A percentile compares a stretch with the other conserved stretches of the same genome.
phyloP scores from a whole-genome alignment of 768 basidiomycete species.

The Thelephora ganbajun region DNA sequence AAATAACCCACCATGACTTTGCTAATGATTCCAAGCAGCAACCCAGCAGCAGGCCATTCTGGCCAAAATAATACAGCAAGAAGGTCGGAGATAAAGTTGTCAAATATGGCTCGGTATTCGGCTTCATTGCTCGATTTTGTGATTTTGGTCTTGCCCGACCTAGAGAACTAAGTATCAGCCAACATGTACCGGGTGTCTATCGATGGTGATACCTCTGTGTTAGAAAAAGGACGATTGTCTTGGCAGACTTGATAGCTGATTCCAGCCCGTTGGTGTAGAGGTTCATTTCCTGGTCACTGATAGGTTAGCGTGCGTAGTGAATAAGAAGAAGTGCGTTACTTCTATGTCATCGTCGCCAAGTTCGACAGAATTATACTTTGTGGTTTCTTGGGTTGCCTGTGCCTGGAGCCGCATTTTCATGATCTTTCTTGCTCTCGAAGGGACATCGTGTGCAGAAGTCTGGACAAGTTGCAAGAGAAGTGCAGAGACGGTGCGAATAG shows the following conservation, averaged over 20 bases:
- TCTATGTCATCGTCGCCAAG: constrained; percentile 54
- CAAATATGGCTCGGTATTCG: constrained; percentile 87
- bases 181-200: neutral
- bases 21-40: constrained; percentile 68
- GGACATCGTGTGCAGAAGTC: constrained; percentile 83
- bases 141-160: constrained; percentile 76
- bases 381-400: constrained; percentile 48
- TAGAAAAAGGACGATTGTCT: constrained; percentile 42
- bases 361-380: constrained; percentile 33
- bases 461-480: constrained; percentile 92
- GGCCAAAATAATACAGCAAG: constrained; percentile 85
- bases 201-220: constrained; percentile 15
- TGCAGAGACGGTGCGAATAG: constrained; percentile 89
- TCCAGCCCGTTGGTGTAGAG: constrained; percentile 64
- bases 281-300: constrained; percentile 41
- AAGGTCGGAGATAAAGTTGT: constrained; percentile 80
- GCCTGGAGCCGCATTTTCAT: constrained; percentile 49
- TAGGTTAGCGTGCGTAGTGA: neutral
- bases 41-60: constrained; percentile 90
- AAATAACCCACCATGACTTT: constrained; percentile 64
- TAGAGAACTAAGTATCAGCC: constrained; percentile 12
- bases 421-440: constrained; percentile 48
- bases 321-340: constrained; percentile 20
- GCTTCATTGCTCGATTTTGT: constrained; percentile 89
- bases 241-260: constrained; percentile 73